A percentile compares a stretch with the other conserved stretches of the same genome.
Conservation (phyloP, 441 rosid species). For the Pelargonium myrrhifolium region DNA sequence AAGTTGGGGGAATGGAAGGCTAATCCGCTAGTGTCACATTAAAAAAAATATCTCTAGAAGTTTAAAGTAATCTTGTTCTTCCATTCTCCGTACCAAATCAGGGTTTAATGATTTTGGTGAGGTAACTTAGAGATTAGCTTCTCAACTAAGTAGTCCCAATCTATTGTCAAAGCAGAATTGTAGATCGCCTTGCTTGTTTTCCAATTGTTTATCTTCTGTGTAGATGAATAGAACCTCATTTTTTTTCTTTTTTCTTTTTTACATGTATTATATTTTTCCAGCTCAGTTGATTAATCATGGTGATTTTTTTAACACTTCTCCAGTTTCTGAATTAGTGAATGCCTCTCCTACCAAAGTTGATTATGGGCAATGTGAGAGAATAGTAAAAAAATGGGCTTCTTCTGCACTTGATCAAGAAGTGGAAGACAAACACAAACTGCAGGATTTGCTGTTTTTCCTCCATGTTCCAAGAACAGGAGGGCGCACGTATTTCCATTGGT, state of each 20-base stretch:
- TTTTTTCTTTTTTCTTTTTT: background rate
- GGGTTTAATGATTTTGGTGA: background rate
- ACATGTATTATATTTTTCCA: background rate
- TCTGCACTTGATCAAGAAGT: slow-evolving; percentile 42
- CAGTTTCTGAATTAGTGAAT: slow-evolving; percentile 32
- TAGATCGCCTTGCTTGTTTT: background rate
- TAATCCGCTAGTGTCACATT: too few relatives aligned
- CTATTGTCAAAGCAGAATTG: background rate
- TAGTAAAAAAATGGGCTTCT: slow-evolving; percentile 63
- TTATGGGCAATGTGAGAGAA: slow-evolving; percentile 53
- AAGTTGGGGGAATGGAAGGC: background rate
- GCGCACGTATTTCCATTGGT: slow-evolving; percentile 89
- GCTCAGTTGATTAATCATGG: slow-evolving; percentile 2
- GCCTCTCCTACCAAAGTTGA: slow-evolving; percentile 36
- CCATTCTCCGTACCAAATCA: background rate
- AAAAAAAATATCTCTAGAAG: background rate
- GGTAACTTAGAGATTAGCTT: background rate
- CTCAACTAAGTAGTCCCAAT: background rate
- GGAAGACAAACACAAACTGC: slow-evolving; percentile 56
- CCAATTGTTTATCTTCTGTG: background rate
- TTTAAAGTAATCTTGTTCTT: background rate
- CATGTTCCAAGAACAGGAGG: slow-evolving; percentile 98
- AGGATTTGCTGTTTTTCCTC: slow-evolving; percentile 78
- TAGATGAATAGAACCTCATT: background rate
- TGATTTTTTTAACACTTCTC: slow-evolving; percentile 11